A percentile compares a stretch with the other conserved stretches of the same genome.
Conservation (phyloP, 202 grass and related monocot genomes). For the Schoenoplectus tabernaemontani region DNA sequence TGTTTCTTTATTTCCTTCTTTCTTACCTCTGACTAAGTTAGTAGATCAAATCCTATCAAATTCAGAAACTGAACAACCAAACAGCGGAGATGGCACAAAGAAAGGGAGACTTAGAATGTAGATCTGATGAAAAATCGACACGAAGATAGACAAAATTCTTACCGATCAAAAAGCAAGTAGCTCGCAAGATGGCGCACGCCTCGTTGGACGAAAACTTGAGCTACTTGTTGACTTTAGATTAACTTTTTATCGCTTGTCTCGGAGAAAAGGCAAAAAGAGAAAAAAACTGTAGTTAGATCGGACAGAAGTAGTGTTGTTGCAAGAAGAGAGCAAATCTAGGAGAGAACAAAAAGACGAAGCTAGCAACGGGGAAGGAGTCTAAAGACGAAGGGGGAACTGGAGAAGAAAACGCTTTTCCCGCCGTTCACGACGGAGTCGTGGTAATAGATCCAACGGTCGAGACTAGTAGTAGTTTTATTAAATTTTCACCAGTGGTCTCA, state of each 20-base stretch:
- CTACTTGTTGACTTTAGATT: not conserved
- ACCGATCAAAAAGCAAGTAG: conserved; percentile 1
- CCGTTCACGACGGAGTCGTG: not conserved
- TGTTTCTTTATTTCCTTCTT: too few relatives aligned
- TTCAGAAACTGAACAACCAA: not conserved
- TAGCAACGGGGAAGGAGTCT: not conserved
- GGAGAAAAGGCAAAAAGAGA: not conserved
- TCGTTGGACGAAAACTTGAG: not conserved
- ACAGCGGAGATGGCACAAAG: not conserved
- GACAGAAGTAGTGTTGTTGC: not conserved
- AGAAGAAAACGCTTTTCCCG: not conserved
- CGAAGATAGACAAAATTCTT: not conserved
- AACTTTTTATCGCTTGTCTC: not conserved
- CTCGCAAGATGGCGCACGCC: too few relatives aligned
- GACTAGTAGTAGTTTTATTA: not conserved
- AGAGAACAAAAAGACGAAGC: not conserved
- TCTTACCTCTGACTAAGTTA: not conserved
- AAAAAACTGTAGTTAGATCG: not conserved
- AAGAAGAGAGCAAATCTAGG: not conserved
- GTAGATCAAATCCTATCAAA: conserved; percentile 13
- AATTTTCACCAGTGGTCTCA: too few relatives aligned
- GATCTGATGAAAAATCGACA: not conserved
- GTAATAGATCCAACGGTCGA: conserved; percentile 9
- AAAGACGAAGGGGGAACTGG: too few relatives aligned
- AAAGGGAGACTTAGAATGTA: not conserved